Evolutionary conservation across 2,329 filamentous ascomycete genomes (phyloP).

Genomic region (Emydomyces testavorans): DNA sequence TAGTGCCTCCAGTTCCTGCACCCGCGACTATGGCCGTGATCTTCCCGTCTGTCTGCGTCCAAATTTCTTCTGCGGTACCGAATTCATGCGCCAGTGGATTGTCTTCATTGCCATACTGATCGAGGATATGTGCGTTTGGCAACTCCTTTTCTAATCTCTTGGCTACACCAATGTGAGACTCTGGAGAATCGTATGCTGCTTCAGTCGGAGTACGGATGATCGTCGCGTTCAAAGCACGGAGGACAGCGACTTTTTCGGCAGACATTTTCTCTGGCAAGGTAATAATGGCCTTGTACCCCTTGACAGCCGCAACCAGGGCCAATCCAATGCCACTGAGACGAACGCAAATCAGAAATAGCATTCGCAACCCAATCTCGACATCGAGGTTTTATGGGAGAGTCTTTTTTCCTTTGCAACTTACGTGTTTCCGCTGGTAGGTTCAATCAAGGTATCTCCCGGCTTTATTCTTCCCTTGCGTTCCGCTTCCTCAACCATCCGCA

Average conservation of each 20-base stretch:
- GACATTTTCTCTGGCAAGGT: slow-evolving; percentile 99
- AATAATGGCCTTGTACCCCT: slow-evolving; percentile 97
- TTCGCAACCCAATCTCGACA: not conserved
- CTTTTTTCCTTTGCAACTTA: too few species aligned
- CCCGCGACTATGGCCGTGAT: slow-evolving; percentile 78
- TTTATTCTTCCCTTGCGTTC: slow-evolving; percentile 87
- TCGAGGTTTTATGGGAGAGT: not conserved
- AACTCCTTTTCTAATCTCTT: slow-evolving; percentile 84
- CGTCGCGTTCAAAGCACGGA: slow-evolving; percentile 86
- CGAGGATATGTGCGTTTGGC: slow-evolving; percentile 90
- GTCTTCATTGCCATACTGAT: slow-evolving; percentile 85
- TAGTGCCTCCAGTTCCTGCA: slow-evolving; percentile 89
- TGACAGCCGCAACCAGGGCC: slow-evolving; percentile 85
- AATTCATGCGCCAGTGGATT: slow-evolving; percentile 90
- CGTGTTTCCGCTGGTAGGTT: slow-evolving; percentile 96
- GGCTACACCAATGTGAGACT: slow-evolving; percentile 94
- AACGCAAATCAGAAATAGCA: not conserved
- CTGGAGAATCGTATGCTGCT: slow-evolving; percentile 85
- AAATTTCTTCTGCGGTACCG: slow-evolving; percentile 93
- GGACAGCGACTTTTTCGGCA: slow-evolving; percentile 89
- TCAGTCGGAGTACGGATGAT: slow-evolving; percentile 96
- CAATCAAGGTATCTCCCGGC: slow-evolving; percentile 92
- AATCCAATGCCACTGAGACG: slow-evolving; percentile 65
- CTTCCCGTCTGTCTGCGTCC: slow-evolving; percentile 74
- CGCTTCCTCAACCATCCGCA: slow-evolving; percentile 95